Evolutionary conservation across 768 basidiomycete species (phyloP), one percentile per base, ranked within the genome.

Genomic region (Leccinum longicurvipes): DNA sequence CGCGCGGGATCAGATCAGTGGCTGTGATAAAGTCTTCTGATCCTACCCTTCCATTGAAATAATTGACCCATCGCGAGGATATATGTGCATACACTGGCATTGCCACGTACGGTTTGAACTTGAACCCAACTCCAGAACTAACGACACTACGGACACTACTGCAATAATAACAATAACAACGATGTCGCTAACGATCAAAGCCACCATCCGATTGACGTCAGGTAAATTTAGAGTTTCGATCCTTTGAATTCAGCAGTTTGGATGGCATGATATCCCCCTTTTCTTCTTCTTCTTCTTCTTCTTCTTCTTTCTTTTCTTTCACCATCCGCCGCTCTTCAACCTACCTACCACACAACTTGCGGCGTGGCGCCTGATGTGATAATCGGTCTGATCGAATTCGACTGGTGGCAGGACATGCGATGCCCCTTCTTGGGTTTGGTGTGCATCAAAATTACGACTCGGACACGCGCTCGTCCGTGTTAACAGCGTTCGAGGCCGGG

Each of bases 381-480:
- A n/a, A 39, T 39, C 36, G n/a, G 19, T 39, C 42, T 56, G 23
- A 17, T 51, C 58, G 36, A 66, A 36, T 31, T 47, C 25, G 41
- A 42, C 21, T 28, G 50, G 8, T 28, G 50, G 8, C 53, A 78
- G 87, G 86, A 15, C 68, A 81, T 67, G 54, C 69, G 24, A 83
- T 90, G 73, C 88, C 89, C 23, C 67, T 77, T 6, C 74, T 91
- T 3, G 88, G 89, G 12, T 83, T 89, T 53, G 88, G 82, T 34
- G 87, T 89, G 17, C 89, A 83, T 63, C 77, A 82, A 64, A 88
- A 89, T 71, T 77, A 81, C 60, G 74, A 41, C 10, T 41, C 39
- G 7, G n/a, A 79, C 46, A 74, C 84, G 49, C 75, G 72, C 29
- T 63, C 77, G 0, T 82, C 85, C 19, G 82, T 82, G 42, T 61